Evolutionary conservation across 2,329 filamentous ascomycete species (phyloP).

Genomic region (Sporothrix pallida): DNA sequence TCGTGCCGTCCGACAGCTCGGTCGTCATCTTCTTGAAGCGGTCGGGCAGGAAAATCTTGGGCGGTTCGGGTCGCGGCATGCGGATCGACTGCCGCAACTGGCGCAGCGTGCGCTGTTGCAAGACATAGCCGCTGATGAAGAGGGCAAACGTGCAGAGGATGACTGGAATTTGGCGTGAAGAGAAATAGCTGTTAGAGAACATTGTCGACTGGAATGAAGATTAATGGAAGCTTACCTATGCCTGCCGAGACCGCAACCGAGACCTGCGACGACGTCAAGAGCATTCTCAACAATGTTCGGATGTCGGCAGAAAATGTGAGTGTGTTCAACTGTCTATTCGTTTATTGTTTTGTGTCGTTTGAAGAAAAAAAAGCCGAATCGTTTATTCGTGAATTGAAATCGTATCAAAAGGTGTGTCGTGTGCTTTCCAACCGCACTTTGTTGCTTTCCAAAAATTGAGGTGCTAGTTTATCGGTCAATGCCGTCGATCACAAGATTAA

Average conservation of each 20-base stretch:
- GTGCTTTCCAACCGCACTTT: background rate
- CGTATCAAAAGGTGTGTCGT: background rate
- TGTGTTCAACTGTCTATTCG: background rate
- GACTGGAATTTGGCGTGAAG: conserved; percentile 54
- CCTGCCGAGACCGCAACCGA: conserved; percentile 68
- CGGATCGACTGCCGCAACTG: conserved; percentile 75
- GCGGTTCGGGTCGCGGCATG: conserved; percentile 56
- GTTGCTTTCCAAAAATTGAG: background rate
- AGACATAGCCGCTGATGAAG: conserved; percentile 84
- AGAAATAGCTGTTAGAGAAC: background rate
- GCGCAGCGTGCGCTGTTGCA: conserved; percentile 84
- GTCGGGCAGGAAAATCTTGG: conserved; percentile 58
- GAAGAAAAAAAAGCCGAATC: background rate
- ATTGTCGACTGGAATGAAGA: background rate
- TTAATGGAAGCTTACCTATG: conserved; percentile 58
- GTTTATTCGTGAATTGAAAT: background rate
- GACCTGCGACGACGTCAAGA: conserved; percentile 73
- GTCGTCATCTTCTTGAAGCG: conserved; percentile 55
- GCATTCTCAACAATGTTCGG: conserved; percentile 46
- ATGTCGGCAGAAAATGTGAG: background rate
- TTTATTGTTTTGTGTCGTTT: background rate
- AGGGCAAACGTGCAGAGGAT: conserved; percentile 79
- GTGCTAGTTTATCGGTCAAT: background rate
- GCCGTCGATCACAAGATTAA: conserved; percentile 13
- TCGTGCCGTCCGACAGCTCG: conserved; percentile 54